Percentiles rank a stretch among this genome's conserved stretches.
phyloP scores from a whole-genome alignment of 73 alveolate genomes.

The Tetrahymena elliotti region DNA sequence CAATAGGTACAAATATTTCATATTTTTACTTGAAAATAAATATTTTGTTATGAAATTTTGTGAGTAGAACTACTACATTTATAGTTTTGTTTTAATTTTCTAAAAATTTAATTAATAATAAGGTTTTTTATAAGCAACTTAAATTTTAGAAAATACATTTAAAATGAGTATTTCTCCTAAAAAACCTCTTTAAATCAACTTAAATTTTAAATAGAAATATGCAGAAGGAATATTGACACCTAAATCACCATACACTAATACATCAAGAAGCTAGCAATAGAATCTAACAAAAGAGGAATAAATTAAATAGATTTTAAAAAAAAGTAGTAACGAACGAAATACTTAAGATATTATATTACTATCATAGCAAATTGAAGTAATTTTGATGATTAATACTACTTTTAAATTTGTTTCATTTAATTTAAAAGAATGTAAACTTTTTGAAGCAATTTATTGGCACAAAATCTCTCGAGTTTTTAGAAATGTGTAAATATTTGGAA shows the following conservation, averaged over 20 bases:
- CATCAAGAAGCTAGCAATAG: neutral
- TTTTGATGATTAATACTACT: neutral
- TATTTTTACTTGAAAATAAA: too few relatives aligned
- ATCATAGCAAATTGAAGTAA: neutral
- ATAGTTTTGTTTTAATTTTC: neutral
- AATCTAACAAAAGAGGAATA: neutral
- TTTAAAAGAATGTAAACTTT: neutral
- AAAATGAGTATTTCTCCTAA: neutral
- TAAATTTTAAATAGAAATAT: neutral
- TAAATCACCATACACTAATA: neutral
- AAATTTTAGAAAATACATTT: neutral
- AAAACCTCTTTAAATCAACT: neutral
- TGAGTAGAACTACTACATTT: neutral
- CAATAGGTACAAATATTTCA: too few relatives aligned
- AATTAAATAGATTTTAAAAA: neutral
- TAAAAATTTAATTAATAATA: too few relatives aligned
- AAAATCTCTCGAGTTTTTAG: neutral
- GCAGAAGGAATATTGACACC: neutral
- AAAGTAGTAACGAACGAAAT: neutral
- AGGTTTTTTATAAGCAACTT: neutral
- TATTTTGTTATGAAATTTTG: too few relatives aligned
- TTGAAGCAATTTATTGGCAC: neutral
- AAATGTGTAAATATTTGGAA: neutral
- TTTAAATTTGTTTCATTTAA: neutral
- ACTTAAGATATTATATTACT: neutral